Conservation (phyloP, 805 yeast species). For the Zygosaccharomyces bailii region DNA sequence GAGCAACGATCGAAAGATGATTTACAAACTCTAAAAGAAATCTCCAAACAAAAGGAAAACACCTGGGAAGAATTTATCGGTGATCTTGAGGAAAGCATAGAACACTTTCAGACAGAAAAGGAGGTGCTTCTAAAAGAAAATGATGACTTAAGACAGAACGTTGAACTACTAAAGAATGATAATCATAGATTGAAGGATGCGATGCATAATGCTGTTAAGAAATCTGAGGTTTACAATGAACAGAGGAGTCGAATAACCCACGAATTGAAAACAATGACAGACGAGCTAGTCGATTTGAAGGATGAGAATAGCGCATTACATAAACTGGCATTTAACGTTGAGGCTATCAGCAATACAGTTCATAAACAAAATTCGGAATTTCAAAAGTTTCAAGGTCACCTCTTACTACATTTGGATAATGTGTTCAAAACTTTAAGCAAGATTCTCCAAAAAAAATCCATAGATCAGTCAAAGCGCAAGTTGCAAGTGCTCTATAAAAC, state of each 20-base stretch:
- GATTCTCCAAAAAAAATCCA: conserved; percentile 55
- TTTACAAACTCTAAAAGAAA: conserved; percentile 16
- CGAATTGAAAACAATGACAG: conserved; percentile 12
- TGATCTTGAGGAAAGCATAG: conserved; percentile 20
- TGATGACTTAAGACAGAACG: conserved; percentile 21
- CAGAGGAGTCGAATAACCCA: conserved; percentile 16
- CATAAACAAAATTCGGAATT: conserved; percentile 28
- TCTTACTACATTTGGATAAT: conserved; percentile 47
- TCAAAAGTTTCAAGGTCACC: conserved; percentile 43
- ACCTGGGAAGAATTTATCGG: conserved; percentile 27
- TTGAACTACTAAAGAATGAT: conserved; percentile 23
- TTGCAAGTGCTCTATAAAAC: conserved; percentile 39
- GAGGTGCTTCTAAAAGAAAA: conserved; percentile 12
- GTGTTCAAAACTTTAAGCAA: conserved; percentile 49
- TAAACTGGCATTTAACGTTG: conserved; percentile 21
- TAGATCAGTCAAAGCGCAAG: conserved; percentile 55
- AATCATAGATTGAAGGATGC: conserved; percentile 30
- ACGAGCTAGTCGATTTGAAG: conserved; percentile 19
- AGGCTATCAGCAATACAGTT: conserved; percentile 24
- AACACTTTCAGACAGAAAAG: conserved; percentile 13
- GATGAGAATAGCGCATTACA: conserved; percentile 29
- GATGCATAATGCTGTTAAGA: conserved; percentile 16
- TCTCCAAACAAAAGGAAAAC: conserved; percentile 20
- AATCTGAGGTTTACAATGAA: conserved; percentile 13
- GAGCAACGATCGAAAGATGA: conserved; percentile 16